phyloP scores from a whole-genome alignment of 2,329 filamentous ascomycete genomes.

The Botrytis pseudocinerea region DNA sequence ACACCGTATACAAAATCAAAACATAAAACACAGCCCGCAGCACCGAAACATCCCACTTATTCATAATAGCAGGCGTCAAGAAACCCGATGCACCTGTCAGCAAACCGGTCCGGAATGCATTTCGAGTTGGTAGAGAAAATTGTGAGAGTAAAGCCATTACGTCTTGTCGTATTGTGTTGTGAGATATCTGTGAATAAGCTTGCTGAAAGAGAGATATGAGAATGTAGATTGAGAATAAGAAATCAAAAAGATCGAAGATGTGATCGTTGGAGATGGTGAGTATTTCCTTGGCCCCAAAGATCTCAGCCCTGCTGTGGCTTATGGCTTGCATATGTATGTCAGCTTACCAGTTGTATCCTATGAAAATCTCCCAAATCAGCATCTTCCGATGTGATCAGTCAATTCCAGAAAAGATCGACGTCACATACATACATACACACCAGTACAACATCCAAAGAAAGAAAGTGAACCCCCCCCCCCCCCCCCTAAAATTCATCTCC shows the following conservation, averaged over 20 bases:
- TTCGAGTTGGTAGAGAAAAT: background rate
- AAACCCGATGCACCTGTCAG: background rate
- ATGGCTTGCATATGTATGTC: background rate
- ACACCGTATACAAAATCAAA: background rate
- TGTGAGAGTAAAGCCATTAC: background rate
- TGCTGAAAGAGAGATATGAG: background rate
- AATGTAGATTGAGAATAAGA: background rate
- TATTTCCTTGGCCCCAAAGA: accelerated
- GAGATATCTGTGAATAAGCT: background rate
- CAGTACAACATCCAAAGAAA: background rate
- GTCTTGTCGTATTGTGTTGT: background rate
- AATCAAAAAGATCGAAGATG: background rate
- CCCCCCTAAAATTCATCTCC: background rate
- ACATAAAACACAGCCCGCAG: background rate
- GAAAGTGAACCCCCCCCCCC: accelerated
- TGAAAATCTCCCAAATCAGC: background rate
- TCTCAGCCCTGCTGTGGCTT: background rate
- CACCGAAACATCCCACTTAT: background rate
- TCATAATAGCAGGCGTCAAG: background rate
- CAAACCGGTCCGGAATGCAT: background rate
- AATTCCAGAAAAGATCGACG: background rate
- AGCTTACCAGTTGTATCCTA: background rate
- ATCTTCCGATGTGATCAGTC: background rate
- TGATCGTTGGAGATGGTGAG: background rate
- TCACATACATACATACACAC: background rate